Evolutionary conservation across 2,329 filamentous ascomycete species (phyloP), one percentile per base, ranked within the genome.

Genomic region (Paracoccidioides lutzii): DNA sequence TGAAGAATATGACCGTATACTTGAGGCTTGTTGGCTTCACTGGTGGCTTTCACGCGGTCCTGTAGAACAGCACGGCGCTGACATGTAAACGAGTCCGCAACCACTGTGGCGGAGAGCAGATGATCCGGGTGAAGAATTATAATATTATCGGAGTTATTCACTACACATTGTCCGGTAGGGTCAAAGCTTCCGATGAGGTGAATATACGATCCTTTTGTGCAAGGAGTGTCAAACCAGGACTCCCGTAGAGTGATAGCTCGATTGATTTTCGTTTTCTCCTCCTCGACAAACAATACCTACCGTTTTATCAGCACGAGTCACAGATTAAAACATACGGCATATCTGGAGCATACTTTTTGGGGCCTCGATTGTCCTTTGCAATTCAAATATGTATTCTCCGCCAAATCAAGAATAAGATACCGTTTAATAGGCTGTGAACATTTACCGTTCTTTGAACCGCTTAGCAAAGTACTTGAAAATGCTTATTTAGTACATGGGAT

Each of bases 31-130:
- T 83, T 88, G 2, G 88, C 79, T 61, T 89, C 87, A 64, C 84
- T 86, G 0, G 90, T 91, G 7, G 89, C 88, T 70, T 97, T 97
- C 63, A 98, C 85, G 37, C 93, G 85, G 68, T 98, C 91, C 69
- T 97, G 90, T 32, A 98, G 79, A 1, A 97, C 91, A 35, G 93
- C 90, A 60, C 91, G 85, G 15, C 93, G 85, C 67, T 87, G 84
- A 67, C 93, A 98, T 30, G 84, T 85, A 67, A 97, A 95, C 0
- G 93, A 95, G 70, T 98, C 93, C n/a, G 90, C 90, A 45, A 98
- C 87, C 4, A 94, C 89, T 0, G 93, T 97, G 2, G 93, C 87
- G 2, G 93, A 97, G 54, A 98, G 86, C 38, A 98, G 80, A 71
- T 97, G 90, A 65, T 98, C 93, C 0, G 93, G 93, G 65, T 98